A percentile compares a stretch with the other conserved stretches of the same genome.
Conservation (phyloP, 1,284 basidiomycete species). For the Cystobasidiaceae sp. region DNA sequence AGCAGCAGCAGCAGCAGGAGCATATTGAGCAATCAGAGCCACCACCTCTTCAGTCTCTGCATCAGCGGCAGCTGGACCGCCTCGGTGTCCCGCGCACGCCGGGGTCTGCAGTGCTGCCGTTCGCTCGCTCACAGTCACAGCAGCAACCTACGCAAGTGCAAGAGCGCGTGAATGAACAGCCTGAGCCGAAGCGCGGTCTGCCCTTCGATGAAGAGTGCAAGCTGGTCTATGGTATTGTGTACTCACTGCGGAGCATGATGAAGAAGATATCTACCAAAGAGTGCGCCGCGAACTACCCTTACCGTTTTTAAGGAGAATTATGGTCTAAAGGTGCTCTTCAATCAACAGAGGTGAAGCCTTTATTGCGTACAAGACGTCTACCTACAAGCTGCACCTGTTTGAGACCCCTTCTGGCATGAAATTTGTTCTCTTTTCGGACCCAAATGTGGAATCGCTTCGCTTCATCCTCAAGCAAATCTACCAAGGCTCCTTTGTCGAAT, state of each 20-base stretch:
- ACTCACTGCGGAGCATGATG: constrained; percentile 88
- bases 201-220: constrained; percentile 97
- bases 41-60: neutral
- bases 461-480: constrained; percentile 71
- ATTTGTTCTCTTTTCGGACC: constrained; percentile 89
- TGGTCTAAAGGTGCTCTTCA: no score
- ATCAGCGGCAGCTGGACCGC: constrained; percentile 50
- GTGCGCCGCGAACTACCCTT: neutral
- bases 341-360: constrained; percentile 54
- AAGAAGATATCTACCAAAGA: constrained; percentile 62
- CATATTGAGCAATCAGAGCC: neutral
- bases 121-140: constrained; percentile 46
- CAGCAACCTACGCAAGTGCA: neutral
- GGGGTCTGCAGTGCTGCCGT: constrained; percentile 41
- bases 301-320: neutral
- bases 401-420: constrained; percentile 91
- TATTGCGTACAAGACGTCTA: constrained; percentile 80
- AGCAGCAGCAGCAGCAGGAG: neutral
- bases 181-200: constrained; percentile 50
- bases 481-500: constrained; percentile 84
- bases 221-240: constrained; percentile 90
- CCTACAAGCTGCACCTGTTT: constrained; percentile 89
- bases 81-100: constrained; percentile 51
- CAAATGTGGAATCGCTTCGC: constrained; percentile 60
- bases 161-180: neutral